Conservation (phyloP, 306 rosid genomes). For the Prunus mira region DNA sequence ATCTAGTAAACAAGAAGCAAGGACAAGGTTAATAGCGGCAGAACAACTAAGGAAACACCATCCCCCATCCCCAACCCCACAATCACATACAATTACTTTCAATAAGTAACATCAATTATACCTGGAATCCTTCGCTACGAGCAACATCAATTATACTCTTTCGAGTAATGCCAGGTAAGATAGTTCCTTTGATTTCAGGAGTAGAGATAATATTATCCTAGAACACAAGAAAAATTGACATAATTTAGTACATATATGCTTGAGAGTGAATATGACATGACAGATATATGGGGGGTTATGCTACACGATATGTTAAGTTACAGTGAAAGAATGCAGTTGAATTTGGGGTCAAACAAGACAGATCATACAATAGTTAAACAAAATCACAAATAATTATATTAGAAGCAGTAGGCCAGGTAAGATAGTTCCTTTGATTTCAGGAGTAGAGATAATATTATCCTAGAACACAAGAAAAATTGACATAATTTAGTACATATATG, state of each 20-base stretch:
- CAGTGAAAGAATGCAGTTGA: background rate
- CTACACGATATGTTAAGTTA: background rate
- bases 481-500: background rate
- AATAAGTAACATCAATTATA: slow-evolving; percentile 29
- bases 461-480: slow-evolving; percentile 28
- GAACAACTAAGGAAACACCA: background rate
- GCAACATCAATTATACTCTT: slow-evolving; percentile 96
- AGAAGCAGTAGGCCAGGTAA: background rate
- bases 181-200: slow-evolving; percentile 89
- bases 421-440: slow-evolving; percentile 86
- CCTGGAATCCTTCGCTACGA: slow-evolving; percentile 85
- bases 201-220: slow-evolving; percentile 77
- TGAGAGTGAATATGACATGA: background rate
- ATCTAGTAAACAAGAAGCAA: slow-evolving; percentile 5
- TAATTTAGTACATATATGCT: background rate
- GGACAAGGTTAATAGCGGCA: background rate
- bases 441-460: slow-evolving; percentile 79
- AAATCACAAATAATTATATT: background rate
- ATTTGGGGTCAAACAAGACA: background rate
- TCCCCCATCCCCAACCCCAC: background rate
- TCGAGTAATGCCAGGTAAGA: slow-evolving; percentile 95
- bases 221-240: slow-evolving; percentile 18
- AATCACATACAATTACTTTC: background rate
- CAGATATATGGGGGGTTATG: background rate
- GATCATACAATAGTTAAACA: background rate